Evolutionary conservation across 75 land plant species (phyloP).

Genomic region (Pinus tabuliformis): DNA sequence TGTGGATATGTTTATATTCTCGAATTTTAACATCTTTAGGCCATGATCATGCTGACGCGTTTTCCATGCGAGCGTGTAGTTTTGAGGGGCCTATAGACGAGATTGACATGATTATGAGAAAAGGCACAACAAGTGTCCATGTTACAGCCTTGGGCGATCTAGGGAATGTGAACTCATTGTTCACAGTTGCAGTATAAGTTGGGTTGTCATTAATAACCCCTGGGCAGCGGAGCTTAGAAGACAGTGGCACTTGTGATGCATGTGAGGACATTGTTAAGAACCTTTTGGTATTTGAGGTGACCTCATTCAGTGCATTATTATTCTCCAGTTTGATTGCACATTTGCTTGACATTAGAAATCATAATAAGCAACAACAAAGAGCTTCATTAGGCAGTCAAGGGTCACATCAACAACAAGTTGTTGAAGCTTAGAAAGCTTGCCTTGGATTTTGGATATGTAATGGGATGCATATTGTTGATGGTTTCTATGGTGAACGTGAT

Average conservation of each 20-base stretch:
- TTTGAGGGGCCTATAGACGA: no score
- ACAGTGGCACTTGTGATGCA: slow-evolving; percentile 36
- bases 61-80: no score
- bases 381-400: slow-evolving; percentile 39
- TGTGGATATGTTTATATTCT: no score
- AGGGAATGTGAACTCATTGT: not conserved
- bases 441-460: slow-evolving; percentile 68
- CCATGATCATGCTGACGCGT: no score
- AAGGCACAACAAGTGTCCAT: slow-evolving; percentile 52
- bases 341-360: slow-evolving; percentile 84
- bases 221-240: slow-evolving; percentile 48
- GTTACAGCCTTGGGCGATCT: slow-evolving; percentile 63
- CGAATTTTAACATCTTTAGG: no score
- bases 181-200: no score
- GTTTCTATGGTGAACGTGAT: slow-evolving; percentile 82
- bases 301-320: slow-evolving; percentile 87
- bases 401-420: slow-evolving; percentile 49
- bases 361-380: slow-evolving; percentile 72
- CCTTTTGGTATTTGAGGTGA: slow-evolving; percentile 76
- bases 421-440: slow-evolving; percentile 75
- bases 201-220: no score
- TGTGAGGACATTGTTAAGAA: slow-evolving; percentile 32
- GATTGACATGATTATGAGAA: no score
- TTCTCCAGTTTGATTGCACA: slow-evolving; percentile 92
- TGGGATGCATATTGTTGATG: slow-evolving; percentile 76